Conservation (phyloP, 2,329 filamentous ascomycete genomes). For the Botrytis elliptica region DNA sequence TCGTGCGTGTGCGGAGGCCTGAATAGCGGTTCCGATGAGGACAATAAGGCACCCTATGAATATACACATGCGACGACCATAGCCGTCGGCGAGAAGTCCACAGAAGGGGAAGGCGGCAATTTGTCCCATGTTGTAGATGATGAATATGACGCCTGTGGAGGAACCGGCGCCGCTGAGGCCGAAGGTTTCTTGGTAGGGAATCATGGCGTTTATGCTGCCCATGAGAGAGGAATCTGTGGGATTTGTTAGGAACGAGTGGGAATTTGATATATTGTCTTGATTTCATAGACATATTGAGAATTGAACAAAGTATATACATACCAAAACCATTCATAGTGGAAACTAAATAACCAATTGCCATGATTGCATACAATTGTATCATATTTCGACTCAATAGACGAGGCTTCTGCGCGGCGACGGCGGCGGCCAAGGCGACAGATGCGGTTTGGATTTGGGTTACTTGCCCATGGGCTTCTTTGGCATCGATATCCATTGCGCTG, state of each 20-base stretch:
- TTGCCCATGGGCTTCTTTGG: background rate
- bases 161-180: constrained; percentile 48
- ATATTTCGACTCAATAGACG: constrained; percentile 43
- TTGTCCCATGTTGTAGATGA: constrained; percentile 44
- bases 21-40: constrained; percentile 36
- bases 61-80: background rate
- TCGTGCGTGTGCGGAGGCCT: constrained; percentile 47
- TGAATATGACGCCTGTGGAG: constrained; percentile 48
- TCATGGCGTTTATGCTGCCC: constrained; percentile 48
- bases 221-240: constrained; percentile 41
- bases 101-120: constrained; percentile 53
- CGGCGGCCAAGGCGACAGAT: constrained; percentile 40
- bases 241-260: background rate
- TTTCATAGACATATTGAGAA: background rate
- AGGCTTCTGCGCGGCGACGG: constrained; percentile 39
- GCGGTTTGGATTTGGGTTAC: constrained; percentile 40
- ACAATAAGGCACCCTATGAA: background rate
- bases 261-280: background rate
- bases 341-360: constrained; percentile 44
- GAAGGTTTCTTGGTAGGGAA: constrained; percentile 41
- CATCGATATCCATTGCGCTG: background rate
- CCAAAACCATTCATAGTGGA: constrained; percentile 56
- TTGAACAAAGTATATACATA: constrained; percentile 18
- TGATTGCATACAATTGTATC: constrained; percentile 46
- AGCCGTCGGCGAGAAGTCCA: constrained; percentile 44